These are phyloP conservation scores for Penicillium sp. DNA, from an alignment of 2,329 filamentous ascomycete genomes.

Conservation along the genomic window DNA sequence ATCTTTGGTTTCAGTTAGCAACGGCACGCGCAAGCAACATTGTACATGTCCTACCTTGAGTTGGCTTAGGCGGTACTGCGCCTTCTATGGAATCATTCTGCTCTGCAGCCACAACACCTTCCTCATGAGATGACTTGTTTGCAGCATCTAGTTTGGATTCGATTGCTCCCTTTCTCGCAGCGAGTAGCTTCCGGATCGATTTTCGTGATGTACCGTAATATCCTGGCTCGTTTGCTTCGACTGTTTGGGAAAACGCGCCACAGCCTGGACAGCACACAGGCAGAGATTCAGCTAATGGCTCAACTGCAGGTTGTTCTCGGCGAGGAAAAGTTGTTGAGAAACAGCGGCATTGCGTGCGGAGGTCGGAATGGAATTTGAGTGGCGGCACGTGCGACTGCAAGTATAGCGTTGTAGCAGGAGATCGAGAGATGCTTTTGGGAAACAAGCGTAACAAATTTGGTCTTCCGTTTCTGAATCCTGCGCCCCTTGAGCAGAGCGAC, in stretches of 20 bases:
- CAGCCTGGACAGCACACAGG: conserved; percentile 62
- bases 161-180: conserved; percentile 18
- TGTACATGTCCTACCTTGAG: conserved; percentile 10
- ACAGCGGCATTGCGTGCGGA: conserved; percentile 15
- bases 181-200: conserved; percentile 44
- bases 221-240: conserved; percentile 55
- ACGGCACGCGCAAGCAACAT: not conserved
- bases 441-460: conserved; percentile 3
- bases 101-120: conserved; percentile 1
- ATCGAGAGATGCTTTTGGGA: not conserved
- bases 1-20: conserved; percentile 16
- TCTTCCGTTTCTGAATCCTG: conserved; percentile 20
- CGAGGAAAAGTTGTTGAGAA: conserved; percentile 20
- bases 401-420: not conserved
- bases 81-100: not conserved
- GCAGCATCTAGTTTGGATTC: conserved; percentile 5
- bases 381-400: not conserved
- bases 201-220: conserved; percentile 56
- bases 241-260: conserved; percentile 59
- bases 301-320: conserved; percentile 8
- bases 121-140: conserved; percentile 18
- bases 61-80: conserved; percentile 13
- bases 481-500: conserved; percentile 29
- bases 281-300: conserved; percentile 32
- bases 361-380: not conserved